phyloP scores from a whole-genome alignment of 768 basidiomycete species.

The Tricholoma flavovirens region DNA sequence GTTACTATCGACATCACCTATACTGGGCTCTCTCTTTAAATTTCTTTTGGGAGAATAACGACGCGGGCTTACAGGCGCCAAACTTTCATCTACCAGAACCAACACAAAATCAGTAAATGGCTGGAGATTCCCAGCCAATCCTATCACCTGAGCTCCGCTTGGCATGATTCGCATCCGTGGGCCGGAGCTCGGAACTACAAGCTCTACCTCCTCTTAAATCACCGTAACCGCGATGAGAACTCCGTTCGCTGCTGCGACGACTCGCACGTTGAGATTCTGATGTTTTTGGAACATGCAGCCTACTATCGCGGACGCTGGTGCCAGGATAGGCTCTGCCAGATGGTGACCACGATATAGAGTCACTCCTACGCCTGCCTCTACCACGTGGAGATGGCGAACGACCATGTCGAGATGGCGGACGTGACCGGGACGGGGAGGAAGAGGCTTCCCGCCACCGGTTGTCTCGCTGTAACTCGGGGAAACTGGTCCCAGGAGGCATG shows the following conservation, averaged over 20 bases:
- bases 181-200: neutral
- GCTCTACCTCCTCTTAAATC: neutral
- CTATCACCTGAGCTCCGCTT: neutral
- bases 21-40: neutral
- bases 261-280: neutral
- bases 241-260: conserved; percentile 4
- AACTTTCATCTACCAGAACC: neutral
- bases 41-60: neutral
- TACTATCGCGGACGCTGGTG: neutral
- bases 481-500: conserved; percentile 36
- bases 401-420: conserved; percentile 14
- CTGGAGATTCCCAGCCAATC: neutral
- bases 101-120: neutral
- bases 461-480: conserved; percentile 23
- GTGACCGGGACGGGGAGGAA: conserved; percentile 24
- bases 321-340: conserved; percentile 26
- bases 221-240: neutral
- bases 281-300: neutral
- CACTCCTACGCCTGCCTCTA: conserved; percentile 13
- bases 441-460: conserved; percentile 23
- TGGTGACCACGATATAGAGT: conserved; percentile 29
- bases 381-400: neutral
- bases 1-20: neutral
- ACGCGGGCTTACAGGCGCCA: neutral
- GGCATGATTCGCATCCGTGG: neutral